Conservation (phyloP, 371 early-diverging fungal species). For the Syncephalastrum sp. region DNA sequence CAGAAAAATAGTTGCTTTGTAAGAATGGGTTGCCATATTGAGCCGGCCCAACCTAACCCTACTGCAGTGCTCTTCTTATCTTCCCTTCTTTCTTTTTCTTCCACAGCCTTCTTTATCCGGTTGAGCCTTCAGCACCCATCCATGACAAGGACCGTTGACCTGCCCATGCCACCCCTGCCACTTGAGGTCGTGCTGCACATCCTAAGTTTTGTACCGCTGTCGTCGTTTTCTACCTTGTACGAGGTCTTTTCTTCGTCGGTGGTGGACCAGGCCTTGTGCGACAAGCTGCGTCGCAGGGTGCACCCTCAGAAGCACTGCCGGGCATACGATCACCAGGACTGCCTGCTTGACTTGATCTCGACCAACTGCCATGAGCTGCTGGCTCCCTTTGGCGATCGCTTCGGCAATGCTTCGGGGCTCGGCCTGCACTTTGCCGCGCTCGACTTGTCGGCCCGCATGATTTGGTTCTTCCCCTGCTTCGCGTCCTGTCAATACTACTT, state of each 20-base stretch:
- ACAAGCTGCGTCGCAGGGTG: conserved; percentile 18
- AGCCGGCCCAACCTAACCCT: no score
- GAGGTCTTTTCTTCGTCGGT: conserved; percentile 22
- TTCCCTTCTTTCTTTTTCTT: conserved; percentile 16
- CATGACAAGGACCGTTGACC: conserved; percentile 13
- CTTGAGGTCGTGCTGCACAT: conserved; percentile 36
- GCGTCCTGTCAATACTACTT: conserved; percentile 28
- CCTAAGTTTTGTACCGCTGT: conserved; percentile 27
- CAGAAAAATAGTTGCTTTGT: no score
- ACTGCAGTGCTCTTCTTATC: not conserved
- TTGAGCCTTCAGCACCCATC: conserved; percentile 3
- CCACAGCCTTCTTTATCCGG: conserved; percentile 11
- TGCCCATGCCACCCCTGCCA: conserved; percentile 14
- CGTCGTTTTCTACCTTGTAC: conserved; percentile 26
- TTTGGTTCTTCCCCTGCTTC: conserved; percentile 40
- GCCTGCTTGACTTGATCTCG: conserved; percentile 35
- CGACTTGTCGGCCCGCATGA: conserved; percentile 22
- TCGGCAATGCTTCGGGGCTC: conserved; percentile 33
- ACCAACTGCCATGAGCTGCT: conserved; percentile 47
- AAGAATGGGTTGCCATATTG: no score
- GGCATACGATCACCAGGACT: not conserved
- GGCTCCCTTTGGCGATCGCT: conserved; percentile 9
- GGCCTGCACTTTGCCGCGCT: conserved; percentile 24
- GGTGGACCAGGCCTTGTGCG: conserved; percentile 34
- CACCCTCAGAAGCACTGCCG: conserved; percentile 1